Conservation (phyloP, 2,329 filamentous ascomycete species). For the Claviceps spartinae region DNA sequence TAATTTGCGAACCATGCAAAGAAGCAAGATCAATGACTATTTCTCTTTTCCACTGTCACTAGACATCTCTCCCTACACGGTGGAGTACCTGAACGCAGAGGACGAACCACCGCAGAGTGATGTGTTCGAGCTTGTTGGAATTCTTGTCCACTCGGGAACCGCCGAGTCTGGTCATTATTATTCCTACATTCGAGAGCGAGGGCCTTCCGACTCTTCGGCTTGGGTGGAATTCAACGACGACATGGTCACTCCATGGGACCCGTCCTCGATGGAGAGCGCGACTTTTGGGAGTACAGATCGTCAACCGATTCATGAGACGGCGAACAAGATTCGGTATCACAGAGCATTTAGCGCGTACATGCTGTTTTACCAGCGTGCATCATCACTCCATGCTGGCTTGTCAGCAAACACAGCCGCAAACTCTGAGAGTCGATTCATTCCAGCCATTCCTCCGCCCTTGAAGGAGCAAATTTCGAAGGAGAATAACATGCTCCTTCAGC, state of each 20-base stretch:
- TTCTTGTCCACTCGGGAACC: conserved; percentile 85
- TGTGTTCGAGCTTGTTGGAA: conserved; percentile 83
- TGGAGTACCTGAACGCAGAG: conserved; percentile 61
- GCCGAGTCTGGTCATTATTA: conserved; percentile 96
- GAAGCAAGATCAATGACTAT: conserved; percentile 89
- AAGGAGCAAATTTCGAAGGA: conserved; percentile 52
- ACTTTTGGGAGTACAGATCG: conserved; percentile 64
- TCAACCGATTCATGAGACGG: conserved; percentile 30
- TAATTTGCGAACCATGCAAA: conserved; percentile 60
- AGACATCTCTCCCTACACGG: conserved; percentile 79
- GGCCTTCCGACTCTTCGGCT: conserved; percentile 32
- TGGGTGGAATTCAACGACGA: conserved; percentile 97
- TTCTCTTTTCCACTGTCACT: conserved; percentile 78
- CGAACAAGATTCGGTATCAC: conserved; percentile 35
- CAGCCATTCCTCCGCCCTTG: conserved; percentile 30
- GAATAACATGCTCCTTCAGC: conserved; percentile 60
- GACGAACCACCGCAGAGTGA: conserved; percentile 45
- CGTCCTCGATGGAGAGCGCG: conserved; percentile 53
- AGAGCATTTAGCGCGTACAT: conserved; percentile 89
- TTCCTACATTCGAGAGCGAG: conserved; percentile 78
- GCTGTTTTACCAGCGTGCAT: conserved; percentile 85
- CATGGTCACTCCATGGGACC: conserved; percentile 64
- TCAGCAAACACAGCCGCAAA: background rate
- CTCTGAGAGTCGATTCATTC: conserved; percentile 18
- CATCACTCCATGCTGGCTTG: conserved; percentile 36